These are phyloP conservation scores for Dentipellis sp. DNA, from an alignment of 768 basidiomycete genomes.

Conservation along the genomic window DNA sequence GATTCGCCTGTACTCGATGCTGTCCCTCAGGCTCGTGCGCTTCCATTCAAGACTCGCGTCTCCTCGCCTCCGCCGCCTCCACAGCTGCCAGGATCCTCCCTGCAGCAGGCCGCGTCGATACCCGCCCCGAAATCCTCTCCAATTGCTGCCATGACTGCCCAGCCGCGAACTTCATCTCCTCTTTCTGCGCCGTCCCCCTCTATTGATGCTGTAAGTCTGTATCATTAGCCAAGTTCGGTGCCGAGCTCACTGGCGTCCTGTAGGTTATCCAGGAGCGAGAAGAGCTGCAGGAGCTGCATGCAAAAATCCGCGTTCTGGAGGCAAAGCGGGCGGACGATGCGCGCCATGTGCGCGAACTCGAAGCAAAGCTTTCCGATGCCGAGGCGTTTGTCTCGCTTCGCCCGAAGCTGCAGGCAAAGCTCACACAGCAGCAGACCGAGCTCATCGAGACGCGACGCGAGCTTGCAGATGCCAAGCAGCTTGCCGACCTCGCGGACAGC, in stretches of 20 bases:
- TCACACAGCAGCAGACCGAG: conserved; percentile 73
- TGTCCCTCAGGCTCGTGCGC: conserved; percentile 10
- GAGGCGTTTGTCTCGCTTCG: conserved; percentile 75
- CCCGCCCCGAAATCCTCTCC: conserved; percentile 9
- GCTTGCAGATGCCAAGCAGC: conserved; percentile 66
- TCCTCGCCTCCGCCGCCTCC: conserved; percentile 21
- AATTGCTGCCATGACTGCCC: conserved; percentile 5
- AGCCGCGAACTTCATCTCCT: conserved; percentile 3
- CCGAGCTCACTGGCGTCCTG: not conserved
- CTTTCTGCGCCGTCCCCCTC: conserved; percentile 5
- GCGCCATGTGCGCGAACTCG: conserved; percentile 75
- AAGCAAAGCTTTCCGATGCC: conserved; percentile 75
- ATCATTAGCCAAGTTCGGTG: not conserved
- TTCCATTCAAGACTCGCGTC: conserved; percentile 22
- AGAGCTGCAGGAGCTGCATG: conserved; percentile 72
- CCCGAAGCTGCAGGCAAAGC: conserved; percentile 88
- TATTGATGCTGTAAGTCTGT: not conserved
- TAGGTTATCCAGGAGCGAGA: conserved; percentile 8
- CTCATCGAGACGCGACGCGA: conserved; percentile 68
- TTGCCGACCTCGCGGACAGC: conserved; percentile 61
- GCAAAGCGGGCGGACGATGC: conserved; percentile 81
- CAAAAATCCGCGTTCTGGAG: conserved; percentile 80
- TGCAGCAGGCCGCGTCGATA: not conserved
- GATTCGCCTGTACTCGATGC: conserved; percentile 20
- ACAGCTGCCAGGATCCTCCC: conserved; percentile 1